Base-by-base conservation (phyloP, 2,329 filamentous ascomycete genomes). In the Stenocarpella maydis region DNA sequence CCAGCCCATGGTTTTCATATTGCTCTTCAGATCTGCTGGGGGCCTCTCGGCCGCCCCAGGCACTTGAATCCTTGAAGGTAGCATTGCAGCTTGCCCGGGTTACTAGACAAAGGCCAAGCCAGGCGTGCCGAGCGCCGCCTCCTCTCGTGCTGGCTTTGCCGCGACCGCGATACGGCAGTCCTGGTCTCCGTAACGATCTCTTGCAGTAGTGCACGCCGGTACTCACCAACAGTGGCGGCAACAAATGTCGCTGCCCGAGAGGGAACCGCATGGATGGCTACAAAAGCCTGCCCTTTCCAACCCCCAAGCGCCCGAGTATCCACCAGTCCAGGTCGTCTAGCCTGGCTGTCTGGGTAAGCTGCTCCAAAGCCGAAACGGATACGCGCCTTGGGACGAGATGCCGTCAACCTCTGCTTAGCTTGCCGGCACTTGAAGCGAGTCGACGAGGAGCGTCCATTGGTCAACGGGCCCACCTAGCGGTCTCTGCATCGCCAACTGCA, bases 381-480 rank as follows among this genome's bases (percentile, higher is more conserved):
- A 41, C 53, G 34, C 34, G 37, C 34, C 53, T 58, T 58, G 21
- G 34, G 53, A 58, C 4, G 37, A 58, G 53, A 58, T 58, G 53
- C 53, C 41, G 37, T 41, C 53, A 41, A 26, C 37, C 34, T 41
- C 37, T 58, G 21, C 53, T 58, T 41, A 37, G 21, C 26, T 37
- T 41, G 53, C 34, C 19, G 21, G 26, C n/a, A n/a, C 21, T 58
- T 21, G 53, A 4, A 21, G 34, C 34, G 37, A 58, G 19, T 58
- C 53, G 34, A 26, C 12, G 37, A 58, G 21, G 21, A 1, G 26
- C 12, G 34, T 9, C 14, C 1, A 4, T 3, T 41, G 53, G 21
- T 41, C 14, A 21, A 34, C 34, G 34, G 34, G 53, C 21, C 34
- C 34, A 39, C 34, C 31, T 26, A 9, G 3, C 21, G 34, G 39